Evolutionary conservation across 345 rosid genomes (phyloP), one percentile per base, ranked within the genome.

Genomic region (Aegle marmelos): DNA sequence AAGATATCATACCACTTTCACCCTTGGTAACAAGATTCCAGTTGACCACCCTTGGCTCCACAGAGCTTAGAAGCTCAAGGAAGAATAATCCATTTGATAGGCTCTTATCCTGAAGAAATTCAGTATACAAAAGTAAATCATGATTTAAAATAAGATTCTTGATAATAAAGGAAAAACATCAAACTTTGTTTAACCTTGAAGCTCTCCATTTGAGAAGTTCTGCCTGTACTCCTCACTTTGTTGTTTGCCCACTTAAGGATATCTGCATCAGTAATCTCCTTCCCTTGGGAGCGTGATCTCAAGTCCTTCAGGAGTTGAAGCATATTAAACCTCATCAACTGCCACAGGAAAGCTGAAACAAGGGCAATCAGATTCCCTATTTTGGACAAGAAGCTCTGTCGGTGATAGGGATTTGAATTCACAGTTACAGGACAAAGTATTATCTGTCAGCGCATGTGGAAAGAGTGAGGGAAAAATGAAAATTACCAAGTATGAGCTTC

Each of bases 11-110:
- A 93, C 99, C 97, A 13, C 82, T 91, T 90, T 91, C 93, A 54
- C 98, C 99, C 90, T 89, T 96, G 73, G 99, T 92, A 78, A 94
- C 97, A 73, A 96, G 94, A 76, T 92, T 96, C 95, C 97, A 96
- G 68, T 96, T 96, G 39, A 96, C 97, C 72, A 94, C 97, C 87
- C 99, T 90, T 48, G 98, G 95, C 82, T 96, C 99, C 76, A 92
- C 95, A 2, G 94, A 87, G 78, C 95, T 91, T 11, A 96, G 88
- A 79, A 94, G 97, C 81, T 94, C 95, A 3, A 96, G 94, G 89
- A 96, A 91, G 91, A 94, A 92, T 76, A 92, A 71, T 59, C 98
- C 98, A 16, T 19, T 87, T 6, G 99, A 87, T 27, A 96, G 81
- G 75, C 89, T 88, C 87, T 90, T 92, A 80, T 96, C 98, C 99